phyloP scores from a whole-genome alignment of 177 flowering plant genomes.

The Vitis hybrid region DNA sequence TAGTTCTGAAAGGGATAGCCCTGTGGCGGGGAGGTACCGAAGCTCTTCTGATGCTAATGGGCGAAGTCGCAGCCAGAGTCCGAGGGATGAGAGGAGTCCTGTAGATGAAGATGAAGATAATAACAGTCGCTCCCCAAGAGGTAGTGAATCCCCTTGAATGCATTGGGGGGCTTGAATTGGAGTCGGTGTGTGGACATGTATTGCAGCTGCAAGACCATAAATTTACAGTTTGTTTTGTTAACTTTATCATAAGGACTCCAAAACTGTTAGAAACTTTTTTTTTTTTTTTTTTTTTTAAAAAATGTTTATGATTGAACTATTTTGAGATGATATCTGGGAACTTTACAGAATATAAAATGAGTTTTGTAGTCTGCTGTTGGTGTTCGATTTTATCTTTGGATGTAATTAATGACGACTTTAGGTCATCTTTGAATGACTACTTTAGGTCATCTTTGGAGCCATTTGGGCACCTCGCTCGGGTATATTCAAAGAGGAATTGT shows the following conservation, averaged over 20 bases:
- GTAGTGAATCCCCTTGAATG: constrained; percentile 39
- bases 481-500: too few species aligned
- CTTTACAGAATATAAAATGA: too few species aligned
- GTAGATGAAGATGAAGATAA: constrained; percentile 36
- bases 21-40: constrained; percentile 20
- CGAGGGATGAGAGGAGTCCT: constrained; percentile 44
- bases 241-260: not conserved
- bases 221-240: not conserved
- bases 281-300: too few species aligned
- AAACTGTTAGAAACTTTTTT: too few species aligned
- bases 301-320: too few species aligned
- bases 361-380: too few species aligned
- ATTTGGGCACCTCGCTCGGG: too few species aligned
- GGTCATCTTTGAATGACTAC: too few species aligned
- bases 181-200: not conserved
- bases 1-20: constrained; percentile 34
- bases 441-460: too few species aligned
- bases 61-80: constrained; percentile 36
- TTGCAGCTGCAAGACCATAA: not conserved
- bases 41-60: constrained; percentile 48
- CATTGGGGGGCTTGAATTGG: not conserved
- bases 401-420: too few species aligned
- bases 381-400: too few species aligned
- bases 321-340: too few species aligned
- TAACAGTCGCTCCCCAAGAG: constrained; percentile 28